Evolutionary conservation across 805 yeast genomes (phyloP).

Genomic region (Candida krabiensis): DNA sequence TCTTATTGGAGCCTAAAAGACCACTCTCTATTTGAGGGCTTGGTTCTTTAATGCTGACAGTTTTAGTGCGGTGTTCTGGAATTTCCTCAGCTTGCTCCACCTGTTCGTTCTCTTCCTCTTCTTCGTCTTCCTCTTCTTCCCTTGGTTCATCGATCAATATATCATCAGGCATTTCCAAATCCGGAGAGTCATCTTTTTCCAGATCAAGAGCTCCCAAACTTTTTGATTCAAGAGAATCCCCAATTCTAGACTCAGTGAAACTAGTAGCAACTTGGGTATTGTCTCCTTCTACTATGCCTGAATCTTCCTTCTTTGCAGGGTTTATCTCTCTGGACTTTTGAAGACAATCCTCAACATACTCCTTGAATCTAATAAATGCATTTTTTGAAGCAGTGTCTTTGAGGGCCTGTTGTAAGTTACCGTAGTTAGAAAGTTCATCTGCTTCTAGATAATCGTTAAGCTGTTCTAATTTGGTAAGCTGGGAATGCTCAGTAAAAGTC

Average conservation of each 20-base stretch:
- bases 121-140: conserved; percentile 5
- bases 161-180: too few species aligned
- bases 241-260: not conserved
- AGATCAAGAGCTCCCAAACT: too few species aligned
- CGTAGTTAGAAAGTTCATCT: conserved; percentile 24
- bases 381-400: conserved; percentile 25
- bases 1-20: too few species aligned
- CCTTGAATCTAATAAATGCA: conserved; percentile 25
- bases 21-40: too few species aligned
- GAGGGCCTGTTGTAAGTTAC: conserved; percentile 26
- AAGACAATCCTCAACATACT: conserved; percentile 27
- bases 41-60: too few species aligned
- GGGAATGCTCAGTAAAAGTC: conserved; percentile 35
- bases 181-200: too few species aligned
- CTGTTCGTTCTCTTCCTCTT: conserved; percentile 3
- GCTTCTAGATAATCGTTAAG: conserved; percentile 22
- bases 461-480: conserved; percentile 20
- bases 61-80: too few species aligned
- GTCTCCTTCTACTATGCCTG: not conserved
- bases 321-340: conserved; percentile 15
- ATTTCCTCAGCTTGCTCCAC: too few species aligned
- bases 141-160: too few species aligned
- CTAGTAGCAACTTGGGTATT: not conserved
- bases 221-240: too few species aligned
- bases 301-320: conserved; percentile 7